Percentiles rank a stretch among this genome's conserved stretches.
Evolutionary conservation across 352 stramenopile species (phyloP).

Genomic region (Blastocystis sp.): DNA sequence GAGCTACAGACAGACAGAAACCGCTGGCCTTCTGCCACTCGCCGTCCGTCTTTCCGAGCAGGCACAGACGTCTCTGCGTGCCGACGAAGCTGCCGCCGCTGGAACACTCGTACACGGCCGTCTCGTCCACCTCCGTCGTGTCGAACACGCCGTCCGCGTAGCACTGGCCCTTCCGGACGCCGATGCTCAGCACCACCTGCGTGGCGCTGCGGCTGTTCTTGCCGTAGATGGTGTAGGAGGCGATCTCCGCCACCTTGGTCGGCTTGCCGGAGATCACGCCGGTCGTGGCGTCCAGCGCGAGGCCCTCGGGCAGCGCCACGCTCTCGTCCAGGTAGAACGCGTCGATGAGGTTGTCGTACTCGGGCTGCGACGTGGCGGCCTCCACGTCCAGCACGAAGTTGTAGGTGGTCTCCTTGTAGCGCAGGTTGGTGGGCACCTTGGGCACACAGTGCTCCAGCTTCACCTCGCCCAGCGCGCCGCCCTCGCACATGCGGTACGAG

Average conservation of each 20-base stretch:
- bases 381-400: conserved; percentile 20
- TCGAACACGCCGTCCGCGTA: conserved; percentile 11
- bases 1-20: not conserved
- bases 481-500: not conserved
- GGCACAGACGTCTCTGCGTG: conserved; percentile 16
- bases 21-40: conserved; percentile 14
- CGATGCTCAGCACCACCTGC: not conserved
- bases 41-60: not conserved
- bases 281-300: conserved; percentile 1
- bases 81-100: conserved; percentile 8
- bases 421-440: conserved; percentile 8
- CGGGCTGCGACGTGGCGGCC: not conserved
- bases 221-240: conserved; percentile 2
- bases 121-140: conserved; percentile 16
- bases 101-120: conserved; percentile 13
- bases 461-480: conserved; percentile 20
- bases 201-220: conserved; percentile 4
- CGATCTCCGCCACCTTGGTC: not conserved
- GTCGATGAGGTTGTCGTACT: conserved; percentile 29
- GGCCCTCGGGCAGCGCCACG: conserved; percentile 8
- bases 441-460: not conserved
- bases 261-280: conserved; percentile 40
- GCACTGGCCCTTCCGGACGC: conserved; percentile 6
- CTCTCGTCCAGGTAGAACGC: conserved; percentile 21
- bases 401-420: not conserved